A percentile compares a stretch with the other conserved stretches of the same genome.
Conservation (phyloP, 2,329 filamentous ascomycete species). For the Stemphylium beticola region DNA sequence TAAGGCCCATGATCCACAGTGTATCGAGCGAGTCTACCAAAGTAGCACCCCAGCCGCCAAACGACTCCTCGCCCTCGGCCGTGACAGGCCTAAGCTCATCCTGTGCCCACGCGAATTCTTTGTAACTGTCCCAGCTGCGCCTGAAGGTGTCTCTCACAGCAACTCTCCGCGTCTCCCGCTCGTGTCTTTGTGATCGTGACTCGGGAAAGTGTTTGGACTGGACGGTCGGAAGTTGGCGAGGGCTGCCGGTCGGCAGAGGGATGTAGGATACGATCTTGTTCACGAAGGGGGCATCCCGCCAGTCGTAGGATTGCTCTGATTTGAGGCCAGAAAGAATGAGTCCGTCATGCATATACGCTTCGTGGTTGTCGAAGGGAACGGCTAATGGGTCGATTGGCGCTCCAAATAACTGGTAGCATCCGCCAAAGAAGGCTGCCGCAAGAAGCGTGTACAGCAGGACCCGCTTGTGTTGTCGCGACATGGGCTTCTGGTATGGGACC, state of each 20-base stretch:
- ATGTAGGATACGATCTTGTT: conserved; percentile 47
- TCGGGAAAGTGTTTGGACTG: conserved; percentile 51
- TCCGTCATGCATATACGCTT: conserved; percentile 42
- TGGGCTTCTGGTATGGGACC: conserved; percentile 28
- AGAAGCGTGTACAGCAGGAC: conserved; percentile 35
- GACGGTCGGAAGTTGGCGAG: conserved; percentile 48
- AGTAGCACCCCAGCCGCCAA: conserved; percentile 57
- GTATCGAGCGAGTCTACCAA: conserved; percentile 56
- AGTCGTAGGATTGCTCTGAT: conserved; percentile 44
- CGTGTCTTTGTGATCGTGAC: conserved; percentile 27
- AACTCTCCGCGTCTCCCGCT: conserved; percentile 41
- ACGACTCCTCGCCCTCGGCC: conserved; percentile 48
- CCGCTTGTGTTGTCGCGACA: conserved; percentile 41
- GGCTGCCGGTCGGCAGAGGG: conserved; percentile 46
- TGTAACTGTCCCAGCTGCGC: conserved; percentile 54
- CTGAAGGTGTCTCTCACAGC: conserved; percentile 52
- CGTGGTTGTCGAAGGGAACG: conserved; percentile 37
- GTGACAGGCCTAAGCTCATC: conserved; percentile 55
- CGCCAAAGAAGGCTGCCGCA: conserved; percentile 30
- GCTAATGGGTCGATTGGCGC: conserved; percentile 37
- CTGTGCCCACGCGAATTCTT: conserved; percentile 52
- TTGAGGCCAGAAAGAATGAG: conserved; percentile 20
- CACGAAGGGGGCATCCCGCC: conserved; percentile 51
- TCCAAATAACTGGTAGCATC: conserved; percentile 37
- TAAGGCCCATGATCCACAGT: conserved; percentile 57